Evolutionary conservation across 2,329 filamentous ascomycete species (phyloP), one percentile per base, ranked within the genome.

Genomic region (Arthrobotrys sphaeroides): DNA sequence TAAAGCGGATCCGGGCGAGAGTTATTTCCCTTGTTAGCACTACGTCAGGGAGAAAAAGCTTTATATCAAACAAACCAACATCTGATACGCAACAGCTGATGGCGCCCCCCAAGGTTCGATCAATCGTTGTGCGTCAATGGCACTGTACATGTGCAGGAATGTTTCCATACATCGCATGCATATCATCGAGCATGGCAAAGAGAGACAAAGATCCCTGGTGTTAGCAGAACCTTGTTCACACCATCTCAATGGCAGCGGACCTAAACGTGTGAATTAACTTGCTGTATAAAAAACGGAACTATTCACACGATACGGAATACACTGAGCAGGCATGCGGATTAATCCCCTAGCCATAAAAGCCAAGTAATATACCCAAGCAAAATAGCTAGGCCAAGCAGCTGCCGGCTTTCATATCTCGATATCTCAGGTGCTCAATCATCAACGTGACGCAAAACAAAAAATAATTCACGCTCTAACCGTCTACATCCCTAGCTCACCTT

Each of bases 1-100:
- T 62, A 67, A 68, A 67, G 62, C 70, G 55, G 62, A 74, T 68
- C 70, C 62, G 55, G 70, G 62, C 51, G 60, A 67, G 55, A 74
- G 33, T 61, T 55, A 67, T 62, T 47, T 16, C 12, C 33, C 49
- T 36, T 49, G 26, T 36, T 31, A 28, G 28, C 9, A 59, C 22
- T 70, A 70, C 66, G 66, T 70, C 66, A 70, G 55, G 61, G 20
- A 36, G n/a, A 16, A 31, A 33, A 38, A 61, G 60, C 51, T 43
- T 67, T 43, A 40, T 57, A 45, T 60, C 45, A 42, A 49, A 18
- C 38, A 18, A 61, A 38, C 47, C 43, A 62, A 68, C 62, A 36
- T n/a, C n/a, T n/a, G n/a, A n/a, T 61, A 66, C 51, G 47, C 61
- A 55, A 47, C 61, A 73, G 61, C 61, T 73, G 31, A 61, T 49